Base-by-base conservation (phyloP, 306 rosid species). In the Vigna mungo region DNA sequence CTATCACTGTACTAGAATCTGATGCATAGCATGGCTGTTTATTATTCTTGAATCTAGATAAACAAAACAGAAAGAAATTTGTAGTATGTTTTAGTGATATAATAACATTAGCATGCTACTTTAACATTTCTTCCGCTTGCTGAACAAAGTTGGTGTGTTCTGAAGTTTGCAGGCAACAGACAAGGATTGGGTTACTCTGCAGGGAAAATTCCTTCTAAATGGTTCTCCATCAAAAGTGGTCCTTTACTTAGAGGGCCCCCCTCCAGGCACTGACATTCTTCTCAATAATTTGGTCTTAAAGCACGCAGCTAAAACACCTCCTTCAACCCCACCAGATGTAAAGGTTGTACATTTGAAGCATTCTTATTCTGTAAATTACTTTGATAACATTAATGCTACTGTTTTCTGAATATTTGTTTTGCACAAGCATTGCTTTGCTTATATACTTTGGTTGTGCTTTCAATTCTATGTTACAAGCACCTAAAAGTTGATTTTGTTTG, bases 81-180 rank as follows among this genome's bases (percentile, higher is more conserved):
- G 37, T 30, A 64, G 79, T 27, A 62, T 68, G 63, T 37, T 23
- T 44, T 25, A 21, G 18, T 43, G 34, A 41, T 66, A 21, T 41
- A 70, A 11, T 52, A 64, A 62, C 68, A 51, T 58, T 59, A 7
- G 59, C 27, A 59, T 51, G 64, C 74, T 67, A 46, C 32, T 52
- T 53, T 68, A 30, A 66, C 48, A 47, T 77, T 80, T 77, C 30
- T 51, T 52, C 30, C 47, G 58, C 15, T 76, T 77, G 52, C 84
- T 92, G 65, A 83, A 71, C 71, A 54, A 72, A 46, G 60, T 74
- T 65, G 77, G 79, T 86, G 46, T 83, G 55, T 77, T 73, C 71
- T 84, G 37, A 82, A 95, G 99, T 79, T 92, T 87, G 83, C 91
- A 95, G 96, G 97, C 97, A 82, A 92, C 97, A 54, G 97, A 95